Conservation (phyloP, 371 early-diverging fungal genomes). For the Mitosporidium daphniae region DNA sequence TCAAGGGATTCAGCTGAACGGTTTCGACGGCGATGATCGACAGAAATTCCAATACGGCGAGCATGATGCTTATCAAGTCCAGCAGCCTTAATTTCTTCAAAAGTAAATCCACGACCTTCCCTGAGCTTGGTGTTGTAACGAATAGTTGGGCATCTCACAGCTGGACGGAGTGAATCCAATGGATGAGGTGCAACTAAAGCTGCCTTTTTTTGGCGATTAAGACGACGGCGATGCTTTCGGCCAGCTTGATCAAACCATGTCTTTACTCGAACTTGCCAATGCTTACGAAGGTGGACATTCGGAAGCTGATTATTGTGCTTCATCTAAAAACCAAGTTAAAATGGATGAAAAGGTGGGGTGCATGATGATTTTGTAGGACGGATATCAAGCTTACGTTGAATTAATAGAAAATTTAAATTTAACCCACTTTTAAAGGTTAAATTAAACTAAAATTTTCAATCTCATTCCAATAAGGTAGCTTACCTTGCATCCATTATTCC, state of each 20-base stretch:
- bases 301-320: conserved; percentile 87
- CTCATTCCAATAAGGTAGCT: too few species aligned
- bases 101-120: conserved; percentile 90
- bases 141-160: conserved; percentile 79
- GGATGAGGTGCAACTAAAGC: conserved; percentile 80
- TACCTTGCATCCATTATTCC: too few species aligned
- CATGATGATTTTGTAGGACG: too few species aligned
- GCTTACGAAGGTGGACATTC: conserved; percentile 93
- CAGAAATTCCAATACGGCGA: conserved; percentile 74
- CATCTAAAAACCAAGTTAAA: too few species aligned
- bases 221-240: conserved; percentile 52
- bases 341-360: too few species aligned
- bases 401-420: neutral
- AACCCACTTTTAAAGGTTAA: neutral
- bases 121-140: conserved; percentile 96
- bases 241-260: conserved; percentile 98
- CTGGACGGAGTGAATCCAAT: conserved; percentile 79
- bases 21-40: conserved; percentile 92
- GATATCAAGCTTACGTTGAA: neutral
- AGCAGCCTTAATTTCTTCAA: conserved; percentile 84
- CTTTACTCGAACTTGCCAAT: conserved; percentile 80
- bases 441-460: neutral
- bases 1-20: conserved; percentile 66
- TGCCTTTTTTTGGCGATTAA: conserved; percentile 65
- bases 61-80: conserved; percentile 75